Evolutionary conservation across 75 land plant genomes (phyloP), one percentile per base, ranked within the genome.

Genomic region (Azolla pinnata): DNA sequence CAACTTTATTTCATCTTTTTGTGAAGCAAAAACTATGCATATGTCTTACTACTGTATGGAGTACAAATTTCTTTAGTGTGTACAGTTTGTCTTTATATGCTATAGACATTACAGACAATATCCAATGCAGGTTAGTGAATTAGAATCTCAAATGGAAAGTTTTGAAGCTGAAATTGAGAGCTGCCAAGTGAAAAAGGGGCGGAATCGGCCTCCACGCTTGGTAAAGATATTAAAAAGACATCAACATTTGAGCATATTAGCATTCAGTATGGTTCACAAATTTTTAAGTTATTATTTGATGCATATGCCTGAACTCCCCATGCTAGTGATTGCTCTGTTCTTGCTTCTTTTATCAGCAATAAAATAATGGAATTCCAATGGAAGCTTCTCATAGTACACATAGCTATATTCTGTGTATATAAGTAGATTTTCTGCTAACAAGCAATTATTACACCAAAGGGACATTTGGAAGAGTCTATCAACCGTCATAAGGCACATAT

Each of bases 161-260:
- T 92, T 88, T 83, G 97, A 92, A 63, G 89, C 97, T 28, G 97
- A 92, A 50, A 54, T 88, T 47, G 97, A 92, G 58, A 95, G 95
- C 1, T 67, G 88, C 32, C 59, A 80, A 65, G 88, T 88, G 16
- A 92, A 88, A 63, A 92, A 92, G 58, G 97, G 97, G 28, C 88
- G 88, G 56, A 72, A 78, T 31, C 72, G 89, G 62, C 95, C 97
- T 21, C 81, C 95, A 21, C 70, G 97, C 62, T 55, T 92, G 93
- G 97, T 91, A 65, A 17, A 55, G 7, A n/a, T n/a, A n/a, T n/a
- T n/a, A n/a, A n/a, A n/a, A n/a, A n/a, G n/a, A n/a, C n/a, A n/a
- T n/a, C n/a, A n/a, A n/a, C n/a, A n/a, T n/a, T n/a, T n/a, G n/a
- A n/a, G n/a, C n/a, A n/a, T n/a, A n/a, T n/a, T n/a, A n/a, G n/a